Base-by-base conservation (phyloP, 768 basidiomycete species). In the Epithele typhae region DNA sequence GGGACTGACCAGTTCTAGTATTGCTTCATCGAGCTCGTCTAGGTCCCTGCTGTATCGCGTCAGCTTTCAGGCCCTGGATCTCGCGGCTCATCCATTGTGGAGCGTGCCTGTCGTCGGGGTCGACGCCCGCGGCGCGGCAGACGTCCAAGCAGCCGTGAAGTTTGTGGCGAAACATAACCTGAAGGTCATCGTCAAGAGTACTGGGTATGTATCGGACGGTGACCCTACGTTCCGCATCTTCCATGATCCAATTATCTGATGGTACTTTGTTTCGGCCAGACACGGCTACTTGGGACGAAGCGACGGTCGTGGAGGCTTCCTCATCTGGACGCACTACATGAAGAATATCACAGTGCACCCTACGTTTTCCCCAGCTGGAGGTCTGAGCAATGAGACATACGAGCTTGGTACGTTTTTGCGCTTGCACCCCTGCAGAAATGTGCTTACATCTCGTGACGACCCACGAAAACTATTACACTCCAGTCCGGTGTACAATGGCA, bases 291-390 rank as follows among this genome's bases (percentile, higher is more conserved):
- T 57, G 30, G 35, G 69, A 1, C 61, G 67, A 3, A 62, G 59
- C 0, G 25, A 40, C 33, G 19, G 63, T 61, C 48, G 41, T 22
- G 15, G 59, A 56, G n/a, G 51, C 0, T 52, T 64, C 25, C 46
- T 68, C 37, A 51, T 74, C 10, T 74, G 70, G 68, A 74, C 68
- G 0, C 72, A 71, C 39, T 53, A 69, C 35, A 58, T 70, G 54
- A 68, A 70, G 60, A 60, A 68, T 19, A 65, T 69, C 44, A 62
- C 57, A 1, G 70, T 65, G 25, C 50, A 67, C 19, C 14, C 55
- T 2, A 46, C 50, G 4, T 69, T 69, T 46, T 42, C 40, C 8
- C 70, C 72, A 0, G 51, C 64, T 6, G 71, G 75, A 19, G 54
- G 45, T 2, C 49, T 57, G 7, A 19, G 5, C 6, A 45, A 25